phyloP scores from a whole-genome alignment of 1,284 basidiomycete genomes.

The Rhodotorula glutinis region DNA sequence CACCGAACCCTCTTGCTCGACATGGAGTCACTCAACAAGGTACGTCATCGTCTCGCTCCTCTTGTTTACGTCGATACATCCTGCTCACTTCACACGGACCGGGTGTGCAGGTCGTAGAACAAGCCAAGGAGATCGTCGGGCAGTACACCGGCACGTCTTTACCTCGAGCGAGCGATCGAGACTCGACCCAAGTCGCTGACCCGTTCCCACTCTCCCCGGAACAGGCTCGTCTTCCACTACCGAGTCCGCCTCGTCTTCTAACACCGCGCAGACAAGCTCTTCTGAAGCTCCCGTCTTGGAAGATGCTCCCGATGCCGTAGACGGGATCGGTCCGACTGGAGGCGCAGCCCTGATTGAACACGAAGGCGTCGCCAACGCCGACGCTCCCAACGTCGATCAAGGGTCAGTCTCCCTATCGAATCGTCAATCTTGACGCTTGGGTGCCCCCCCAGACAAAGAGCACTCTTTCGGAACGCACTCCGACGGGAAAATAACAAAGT shows the following conservation, averaged over 20 bases:
- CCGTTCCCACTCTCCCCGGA: background rate
- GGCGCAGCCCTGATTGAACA: constrained; percentile 1
- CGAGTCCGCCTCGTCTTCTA: background rate
- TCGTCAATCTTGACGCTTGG: too few relatives aligned
- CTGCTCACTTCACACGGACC: background rate
- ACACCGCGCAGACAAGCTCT: background rate
- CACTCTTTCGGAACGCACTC: too few relatives aligned
- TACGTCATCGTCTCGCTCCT: background rate
- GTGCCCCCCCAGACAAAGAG: too few relatives aligned
- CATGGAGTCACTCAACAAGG: constrained; percentile 13
- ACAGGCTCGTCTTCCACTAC: background rate
- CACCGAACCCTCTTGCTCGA: too few relatives aligned
- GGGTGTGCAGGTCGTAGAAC: constrained; percentile 5
- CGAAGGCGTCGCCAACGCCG: background rate
- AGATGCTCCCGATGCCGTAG: constrained; percentile 2
- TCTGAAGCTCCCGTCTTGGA: background rate
- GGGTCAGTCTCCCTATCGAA: background rate
- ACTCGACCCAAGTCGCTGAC: too few relatives aligned
- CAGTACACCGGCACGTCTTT: constrained; percentile 1
- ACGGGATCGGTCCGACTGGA: constrained; percentile 2
- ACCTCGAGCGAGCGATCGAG: too few relatives aligned
- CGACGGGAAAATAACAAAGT: too few relatives aligned
- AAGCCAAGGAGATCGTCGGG: constrained; percentile 16
- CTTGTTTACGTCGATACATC: background rate
- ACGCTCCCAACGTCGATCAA: background rate